Evolutionary conservation across 2,329 filamentous ascomycete genomes (phyloP).

Genomic region (Clarireedia hainanense): DNA sequence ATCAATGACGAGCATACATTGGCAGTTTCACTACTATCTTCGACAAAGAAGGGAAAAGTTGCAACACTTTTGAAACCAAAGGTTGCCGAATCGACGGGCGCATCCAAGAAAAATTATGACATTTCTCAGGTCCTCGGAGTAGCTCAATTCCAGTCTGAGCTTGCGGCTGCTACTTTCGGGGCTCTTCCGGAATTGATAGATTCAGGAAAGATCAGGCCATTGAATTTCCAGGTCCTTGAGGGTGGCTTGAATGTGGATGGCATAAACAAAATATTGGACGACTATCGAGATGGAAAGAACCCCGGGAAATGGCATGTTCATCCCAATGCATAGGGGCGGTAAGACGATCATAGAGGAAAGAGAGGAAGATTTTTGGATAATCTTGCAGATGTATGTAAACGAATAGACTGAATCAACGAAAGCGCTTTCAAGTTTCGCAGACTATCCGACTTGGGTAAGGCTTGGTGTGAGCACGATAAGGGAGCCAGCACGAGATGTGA

Average conservation of each 20-base stretch:
- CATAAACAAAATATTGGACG: conserved; percentile 7
- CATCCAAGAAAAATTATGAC: neutral
- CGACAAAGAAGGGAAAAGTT: conserved; percentile 5
- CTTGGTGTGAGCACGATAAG: no score
- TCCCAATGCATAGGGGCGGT: neutral
- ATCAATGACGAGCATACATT: conserved; percentile 4
- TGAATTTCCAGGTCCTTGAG: conserved; percentile 1
- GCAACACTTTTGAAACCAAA: neutral
- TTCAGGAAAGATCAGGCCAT: conserved; percentile 1
- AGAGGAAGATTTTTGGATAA: neutral
- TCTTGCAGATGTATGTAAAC: no score
- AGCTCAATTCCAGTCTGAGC: neutral
- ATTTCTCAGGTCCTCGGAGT: neutral
- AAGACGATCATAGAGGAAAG: neutral
- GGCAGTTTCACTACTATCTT: conserved; percentile 2
- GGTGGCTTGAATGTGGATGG: conserved; percentile 5
- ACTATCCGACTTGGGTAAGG: no score
- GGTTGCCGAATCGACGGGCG: neutral
- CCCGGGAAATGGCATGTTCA: conserved; percentile 8
- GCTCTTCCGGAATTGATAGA: conserved; percentile 1
- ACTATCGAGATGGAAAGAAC: conserved; percentile 5
- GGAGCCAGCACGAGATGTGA: no score
- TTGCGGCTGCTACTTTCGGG: neutral
- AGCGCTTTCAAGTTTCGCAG: no score
- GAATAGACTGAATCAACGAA: neutral